These are phyloP conservation scores for Gelatoporia subvermispora DNA, from an alignment of 768 basidiomycete species.

Conservation along the genomic window DNA sequence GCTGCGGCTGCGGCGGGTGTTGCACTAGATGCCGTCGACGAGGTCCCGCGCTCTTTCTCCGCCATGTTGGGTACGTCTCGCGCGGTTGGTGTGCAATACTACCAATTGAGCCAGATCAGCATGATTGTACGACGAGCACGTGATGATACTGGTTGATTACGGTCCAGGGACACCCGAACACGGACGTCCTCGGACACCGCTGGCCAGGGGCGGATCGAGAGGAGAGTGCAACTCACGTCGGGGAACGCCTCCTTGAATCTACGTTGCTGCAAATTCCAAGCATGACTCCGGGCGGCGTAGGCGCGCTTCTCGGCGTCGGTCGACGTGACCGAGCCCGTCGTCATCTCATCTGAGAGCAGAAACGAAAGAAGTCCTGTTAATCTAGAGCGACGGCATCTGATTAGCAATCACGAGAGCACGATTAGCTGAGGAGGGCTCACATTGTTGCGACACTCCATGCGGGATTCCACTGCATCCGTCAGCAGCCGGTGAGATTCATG, in stretches of 20 bases:
- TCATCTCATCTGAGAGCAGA: constrained; percentile 96
- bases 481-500: background rate
- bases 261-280: constrained; percentile 76
- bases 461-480: constrained; percentile 72
- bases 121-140: background rate
- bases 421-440: constrained; percentile 43
- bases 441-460: constrained; percentile 95
- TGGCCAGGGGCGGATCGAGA: background rate
- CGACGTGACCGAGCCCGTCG: constrained; percentile 86
- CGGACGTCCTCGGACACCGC: no score
- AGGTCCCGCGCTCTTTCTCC: constrained; percentile 61
- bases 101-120: constrained; percentile 16
- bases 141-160: background rate
- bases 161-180: background rate
- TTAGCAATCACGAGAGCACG: background rate
- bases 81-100: constrained; percentile 68
- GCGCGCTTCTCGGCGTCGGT: constrained; percentile 72
- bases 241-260: constrained; percentile 87
- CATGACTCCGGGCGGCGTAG: constrained; percentile 76
- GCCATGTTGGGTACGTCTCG: constrained; percentile 93
- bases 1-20: background rate
- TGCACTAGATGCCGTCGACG: constrained; percentile 22
- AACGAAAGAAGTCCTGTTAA: constrained; percentile 91
- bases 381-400: constrained; percentile 35
- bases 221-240: constrained; percentile 51